Conservation (phyloP, 371 early-diverging fungal genomes). For the Mortierella sp. region DNA sequence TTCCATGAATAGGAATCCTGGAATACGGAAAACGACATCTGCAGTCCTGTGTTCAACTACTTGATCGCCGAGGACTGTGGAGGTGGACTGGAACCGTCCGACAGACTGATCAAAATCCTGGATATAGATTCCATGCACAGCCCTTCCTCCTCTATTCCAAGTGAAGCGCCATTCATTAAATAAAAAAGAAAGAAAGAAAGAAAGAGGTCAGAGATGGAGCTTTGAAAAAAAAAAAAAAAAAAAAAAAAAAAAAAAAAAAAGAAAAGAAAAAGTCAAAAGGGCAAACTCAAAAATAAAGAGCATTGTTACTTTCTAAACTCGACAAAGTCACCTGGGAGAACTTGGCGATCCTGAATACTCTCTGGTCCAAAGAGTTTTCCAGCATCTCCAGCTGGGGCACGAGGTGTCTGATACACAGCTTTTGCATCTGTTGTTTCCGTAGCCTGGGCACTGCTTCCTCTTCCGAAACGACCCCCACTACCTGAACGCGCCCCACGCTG, state of each 20-base stretch:
- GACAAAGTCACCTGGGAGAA: conserved; percentile 65
- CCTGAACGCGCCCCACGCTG: too few relatives aligned
- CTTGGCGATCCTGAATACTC: conserved; percentile 31
- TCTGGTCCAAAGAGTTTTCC: conserved; percentile 27
- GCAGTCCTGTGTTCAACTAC: conserved; percentile 54
- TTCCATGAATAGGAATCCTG: conserved; percentile 52
- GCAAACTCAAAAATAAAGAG: neutral
- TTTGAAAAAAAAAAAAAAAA: too few relatives aligned
- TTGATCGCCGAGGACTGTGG: conserved; percentile 56
- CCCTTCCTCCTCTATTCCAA: conserved; percentile 52
- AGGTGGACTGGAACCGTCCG: conserved; percentile 56
- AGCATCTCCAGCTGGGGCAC: too few relatives aligned
- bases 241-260: too few relatives aligned
- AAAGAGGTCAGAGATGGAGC: neutral
- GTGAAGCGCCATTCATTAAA: neutral
- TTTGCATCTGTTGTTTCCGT: conserved; percentile 2
- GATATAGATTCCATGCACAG: conserved; percentile 60
- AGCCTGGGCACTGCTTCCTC: too few relatives aligned
- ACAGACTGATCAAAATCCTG: conserved; percentile 54
- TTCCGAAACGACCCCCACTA: too few relatives aligned
- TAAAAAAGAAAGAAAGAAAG: neutral
- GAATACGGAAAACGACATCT: conserved; percentile 61
- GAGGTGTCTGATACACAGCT: too few relatives aligned
- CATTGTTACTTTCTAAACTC: conserved; percentile 60
- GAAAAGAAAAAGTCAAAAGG: neutral